These are phyloP conservation scores for Xylariaceae sp. DNA, from an alignment of 2,329 filamentous ascomycete genomes.

Conservation along the genomic window DNA sequence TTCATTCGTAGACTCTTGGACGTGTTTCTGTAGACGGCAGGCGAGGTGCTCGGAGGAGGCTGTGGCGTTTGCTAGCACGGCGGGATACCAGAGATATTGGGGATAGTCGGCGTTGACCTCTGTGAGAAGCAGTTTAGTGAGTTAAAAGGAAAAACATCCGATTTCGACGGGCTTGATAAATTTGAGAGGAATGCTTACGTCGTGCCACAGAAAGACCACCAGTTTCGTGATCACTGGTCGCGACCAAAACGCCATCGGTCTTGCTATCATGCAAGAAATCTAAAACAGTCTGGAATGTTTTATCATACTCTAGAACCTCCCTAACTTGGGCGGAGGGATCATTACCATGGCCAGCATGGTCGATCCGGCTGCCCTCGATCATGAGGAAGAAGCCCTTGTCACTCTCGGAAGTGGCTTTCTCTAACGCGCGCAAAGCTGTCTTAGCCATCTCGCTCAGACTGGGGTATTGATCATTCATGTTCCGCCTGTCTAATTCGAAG, in stretches of 20 bases:
- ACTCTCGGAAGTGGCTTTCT: constrained; percentile 73
- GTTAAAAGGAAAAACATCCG: constrained; percentile 6
- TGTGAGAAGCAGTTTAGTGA: constrained; percentile 20
- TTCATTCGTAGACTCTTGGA: constrained; percentile 36
- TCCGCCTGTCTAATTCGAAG: constrained; percentile 85
- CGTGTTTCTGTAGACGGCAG: constrained; percentile 56
- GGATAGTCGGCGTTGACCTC: constrained; percentile 50
- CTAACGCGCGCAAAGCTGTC: constrained; percentile 74
- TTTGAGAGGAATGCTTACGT: too few species aligned
- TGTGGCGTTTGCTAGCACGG: constrained; percentile 70
- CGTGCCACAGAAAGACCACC: constrained; percentile 80
- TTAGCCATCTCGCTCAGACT: constrained; percentile 87
- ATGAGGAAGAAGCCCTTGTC: constrained; percentile 97
- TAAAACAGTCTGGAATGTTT: constrained; percentile 74
- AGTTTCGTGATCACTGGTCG: constrained; percentile 94
- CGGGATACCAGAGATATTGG: constrained; percentile 74
- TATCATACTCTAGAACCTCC: constrained; percentile 94
- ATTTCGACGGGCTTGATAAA: too few species aligned
- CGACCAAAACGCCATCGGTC: constrained; percentile 75
- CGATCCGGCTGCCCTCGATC: constrained; percentile 95
- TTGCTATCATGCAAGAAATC: constrained; percentile 76
- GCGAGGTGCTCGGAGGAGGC: constrained; percentile 72
- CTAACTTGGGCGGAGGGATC: constrained; percentile 81
- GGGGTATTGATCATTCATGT: constrained; percentile 75
- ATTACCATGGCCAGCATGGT: constrained; percentile 86